A percentile compares a stretch with the other conserved stretches of the same genome.
These are phyloP conservation scores for Talaromyces sp. DNA, from an alignment of 2,329 filamentous ascomycete species.

Conservation along the genomic window DNA sequence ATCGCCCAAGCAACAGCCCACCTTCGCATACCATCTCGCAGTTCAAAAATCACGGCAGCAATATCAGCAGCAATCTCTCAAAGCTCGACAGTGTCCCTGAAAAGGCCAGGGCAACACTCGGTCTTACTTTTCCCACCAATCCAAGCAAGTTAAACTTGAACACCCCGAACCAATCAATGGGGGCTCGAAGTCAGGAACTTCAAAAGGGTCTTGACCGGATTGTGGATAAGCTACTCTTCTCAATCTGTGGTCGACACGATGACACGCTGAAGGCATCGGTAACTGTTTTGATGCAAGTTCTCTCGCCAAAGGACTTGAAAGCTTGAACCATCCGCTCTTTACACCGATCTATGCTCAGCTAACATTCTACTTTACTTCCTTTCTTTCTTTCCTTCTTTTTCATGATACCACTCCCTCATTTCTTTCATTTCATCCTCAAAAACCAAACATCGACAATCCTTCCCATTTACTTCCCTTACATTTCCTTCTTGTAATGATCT, in stretches of 20 bases:
- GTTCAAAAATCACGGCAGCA: background rate
- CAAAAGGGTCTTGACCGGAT: constrained; percentile 32
- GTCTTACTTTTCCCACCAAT: constrained; percentile 28
- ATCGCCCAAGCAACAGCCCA: constrained; percentile 24
- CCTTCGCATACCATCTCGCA: constrained; percentile 7
- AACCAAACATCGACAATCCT: background rate
- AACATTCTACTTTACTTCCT: background rate
- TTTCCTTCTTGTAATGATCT: constrained; percentile 10
- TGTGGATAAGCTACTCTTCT: constrained; percentile 36
- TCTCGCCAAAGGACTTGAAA: constrained; percentile 30
- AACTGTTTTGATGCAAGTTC: constrained; percentile 36
- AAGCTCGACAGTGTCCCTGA: constrained; percentile 31
- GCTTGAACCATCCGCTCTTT: constrained; percentile 7
- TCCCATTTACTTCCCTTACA: background rate
- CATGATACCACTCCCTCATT: constrained; percentile 4
- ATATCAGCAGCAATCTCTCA: constrained; percentile 21
- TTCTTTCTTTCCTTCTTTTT: constrained; percentile 3
- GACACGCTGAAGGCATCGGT: constrained; percentile 36
- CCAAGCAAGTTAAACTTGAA: constrained; percentile 5
- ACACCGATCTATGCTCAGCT: background rate
- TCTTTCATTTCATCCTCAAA: background rate
- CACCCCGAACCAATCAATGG: constrained; percentile 26
- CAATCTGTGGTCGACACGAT: constrained; percentile 35
- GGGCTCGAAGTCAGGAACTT: constrained; percentile 30
- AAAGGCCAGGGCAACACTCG: constrained; percentile 33